Conservation (phyloP, 1,284 basidiomycete species). For the Leucoagaricus sp. region DNA sequence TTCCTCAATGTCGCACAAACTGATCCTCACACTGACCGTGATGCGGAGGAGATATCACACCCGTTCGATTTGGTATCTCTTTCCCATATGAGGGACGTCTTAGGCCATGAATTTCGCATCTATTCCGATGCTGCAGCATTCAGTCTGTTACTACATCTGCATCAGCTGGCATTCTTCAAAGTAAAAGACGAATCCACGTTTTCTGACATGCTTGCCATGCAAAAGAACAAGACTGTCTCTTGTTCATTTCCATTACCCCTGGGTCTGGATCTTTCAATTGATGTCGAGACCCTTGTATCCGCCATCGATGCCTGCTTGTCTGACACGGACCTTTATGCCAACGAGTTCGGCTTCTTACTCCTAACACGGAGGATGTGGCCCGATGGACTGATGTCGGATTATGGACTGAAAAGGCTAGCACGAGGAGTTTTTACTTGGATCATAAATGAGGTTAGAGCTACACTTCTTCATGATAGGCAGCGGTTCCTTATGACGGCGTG, state of each 20-base stretch:
- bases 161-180: conserved; percentile 61
- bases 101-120: conserved; percentile 62
- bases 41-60: conserved; percentile 35
- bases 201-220: conserved; percentile 2
- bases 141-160: conserved; percentile 59
- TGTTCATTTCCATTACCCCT: conserved; percentile 70
- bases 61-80: conserved; percentile 63
- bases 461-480: neutral
- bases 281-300: conserved; percentile 71
- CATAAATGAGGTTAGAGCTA: conserved; percentile 56
- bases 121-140: conserved; percentile 52
- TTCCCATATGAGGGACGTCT: conserved; percentile 57
- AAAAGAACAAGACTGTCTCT: conserved; percentile 15
- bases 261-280: conserved; percentile 67
- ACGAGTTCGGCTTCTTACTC: conserved; percentile 72
- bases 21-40: conserved; percentile 23
- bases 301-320: conserved; percentile 71
- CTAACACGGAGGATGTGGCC: conserved; percentile 72
- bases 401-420: conserved; percentile 57
- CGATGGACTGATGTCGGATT: conserved; percentile 67
- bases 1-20: conserved; percentile 46
- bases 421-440: conserved; percentile 60
- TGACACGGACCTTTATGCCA: conserved; percentile 70
- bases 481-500: conserved; percentile 15
- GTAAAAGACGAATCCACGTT: neutral